Conservation (phyloP, 2,329 filamentous ascomycete species). For the Fusarium citri region DNA sequence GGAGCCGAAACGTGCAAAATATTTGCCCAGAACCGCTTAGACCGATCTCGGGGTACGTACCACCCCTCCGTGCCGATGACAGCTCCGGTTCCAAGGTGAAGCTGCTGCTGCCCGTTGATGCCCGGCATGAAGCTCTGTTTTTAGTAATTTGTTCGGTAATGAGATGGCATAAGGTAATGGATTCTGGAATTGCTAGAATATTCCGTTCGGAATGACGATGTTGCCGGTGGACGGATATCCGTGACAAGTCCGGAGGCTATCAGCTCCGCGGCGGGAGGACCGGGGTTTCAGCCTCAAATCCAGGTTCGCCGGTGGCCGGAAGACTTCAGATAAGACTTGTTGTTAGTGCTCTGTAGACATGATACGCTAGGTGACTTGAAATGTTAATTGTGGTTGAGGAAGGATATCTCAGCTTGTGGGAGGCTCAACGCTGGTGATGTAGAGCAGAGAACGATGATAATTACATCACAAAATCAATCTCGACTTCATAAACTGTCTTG, state of each 20-base stretch:
- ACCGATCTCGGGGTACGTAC: not conserved
- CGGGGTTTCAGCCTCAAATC: conserved; percentile 22
- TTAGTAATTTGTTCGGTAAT: not conserved
- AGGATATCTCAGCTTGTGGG: not conserved
- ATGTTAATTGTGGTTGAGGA: not conserved
- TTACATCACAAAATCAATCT: not conserved
- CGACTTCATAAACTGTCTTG: not conserved
- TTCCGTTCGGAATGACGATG: not conserved
- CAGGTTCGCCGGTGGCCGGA: conserved; percentile 5
- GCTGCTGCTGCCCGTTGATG: not conserved
- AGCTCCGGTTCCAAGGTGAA: not conserved
- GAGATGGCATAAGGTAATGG: not conserved
- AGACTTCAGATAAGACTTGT: not conserved
- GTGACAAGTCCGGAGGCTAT: conserved; percentile 4
- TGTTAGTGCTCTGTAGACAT: not conserved
- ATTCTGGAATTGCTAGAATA: not conserved
- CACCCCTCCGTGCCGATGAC: not conserved
- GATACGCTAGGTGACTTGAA: not conserved
- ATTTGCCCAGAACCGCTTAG: conserved; percentile 24
- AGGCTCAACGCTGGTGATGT: not conserved
- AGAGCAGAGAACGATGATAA: not conserved
- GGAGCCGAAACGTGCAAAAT: conserved; percentile 11
- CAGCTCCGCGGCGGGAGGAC: conserved; percentile 7
- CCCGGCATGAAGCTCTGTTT: not conserved
- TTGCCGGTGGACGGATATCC: not conserved